Base-by-base conservation (phyloP, 2,329 filamentous ascomycete species). In the Exophiala phaeomuriformis region DNA sequence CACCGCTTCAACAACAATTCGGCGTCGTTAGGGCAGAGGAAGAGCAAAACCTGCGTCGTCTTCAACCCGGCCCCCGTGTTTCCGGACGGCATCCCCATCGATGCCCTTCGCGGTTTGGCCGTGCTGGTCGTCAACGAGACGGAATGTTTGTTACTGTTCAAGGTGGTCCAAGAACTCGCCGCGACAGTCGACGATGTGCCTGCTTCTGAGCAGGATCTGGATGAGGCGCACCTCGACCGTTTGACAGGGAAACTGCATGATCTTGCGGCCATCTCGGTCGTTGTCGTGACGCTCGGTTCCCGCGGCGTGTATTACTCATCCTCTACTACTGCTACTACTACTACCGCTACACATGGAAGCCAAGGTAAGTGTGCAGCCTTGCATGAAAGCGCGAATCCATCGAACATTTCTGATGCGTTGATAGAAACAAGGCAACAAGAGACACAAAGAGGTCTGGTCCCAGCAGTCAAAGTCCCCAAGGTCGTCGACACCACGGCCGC, bases 401-500 rank as follows among this genome's bases (percentile, higher is more conserved):
- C 19, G 19, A 19, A 19, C 19, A 19, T 19, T 19, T 19, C 19
- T 19, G 19, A 19, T 19, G 19, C 19, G 19, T 19, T 19, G 19
- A 19, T 19, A 19, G 19, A 19, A 19, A 36, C 33, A 7, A 36
- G 33, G 33, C 33, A 67, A 19, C 19, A 19, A 19, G 19, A 19
- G 19, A 19, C 19, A 19, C 19, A 41, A 2, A 35, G 41, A 35
- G 64, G 82, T 59, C 66, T 75, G 29, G 69, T 90, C 1, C 72
- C 75, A 3, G 88, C 87, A 0, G 77, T 80, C 57, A 85, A 86
- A 69, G 85, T 88, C 12, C 72, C 68, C 3, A 71, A 78, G 52
- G 91, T 97, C 1, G 82, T 96, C 3, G 91, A 97, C 68, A 97
- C 91, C 1, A 97, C 91, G 5, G 91, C 86, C 1, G 93, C 93